Percentiles rank a stretch among this genome's conserved stretches.
Evolutionary conservation across 2,329 filamentous ascomycete genomes (phyloP).

Genomic region (Phialophora verrucosa): DNA sequence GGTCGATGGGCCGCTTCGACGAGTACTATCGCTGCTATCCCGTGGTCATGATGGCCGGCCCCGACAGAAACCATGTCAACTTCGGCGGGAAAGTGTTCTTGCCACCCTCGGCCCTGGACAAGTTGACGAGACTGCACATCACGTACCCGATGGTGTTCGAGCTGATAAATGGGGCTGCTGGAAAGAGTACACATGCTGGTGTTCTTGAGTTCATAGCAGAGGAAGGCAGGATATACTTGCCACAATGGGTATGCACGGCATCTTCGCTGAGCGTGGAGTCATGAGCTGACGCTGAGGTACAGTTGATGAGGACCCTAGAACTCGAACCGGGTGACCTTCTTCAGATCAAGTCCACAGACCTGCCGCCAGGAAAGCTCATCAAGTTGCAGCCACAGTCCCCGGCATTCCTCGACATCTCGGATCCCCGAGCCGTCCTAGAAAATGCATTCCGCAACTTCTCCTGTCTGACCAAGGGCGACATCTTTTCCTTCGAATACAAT

Average conservation of each 20-base stretch:
- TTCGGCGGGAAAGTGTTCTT: conserved; percentile 98
- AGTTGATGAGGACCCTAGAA: conserved; percentile 92
- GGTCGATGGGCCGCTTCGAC: conserved; percentile 79
- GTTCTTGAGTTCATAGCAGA: conserved; percentile 97
- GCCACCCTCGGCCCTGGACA: conserved; percentile 94
- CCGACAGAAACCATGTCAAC: conserved; percentile 87
- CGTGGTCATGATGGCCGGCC: conserved; percentile 88
- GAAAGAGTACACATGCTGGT: conserved; percentile 85
- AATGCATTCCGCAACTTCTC: conserved; percentile 96
- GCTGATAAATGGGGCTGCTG: conserved; percentile 83
- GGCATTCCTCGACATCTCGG: conserved; percentile 93
- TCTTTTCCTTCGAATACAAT: conserved; percentile 97
- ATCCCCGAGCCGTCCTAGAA: conserved; percentile 95
- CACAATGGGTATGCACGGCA: conserved; percentile 75
- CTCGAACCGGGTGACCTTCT: conserved; percentile 93
- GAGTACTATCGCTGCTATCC: conserved; percentile 99
- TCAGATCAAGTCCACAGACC: conserved; percentile 91
- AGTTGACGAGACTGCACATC: conserved; percentile 92
- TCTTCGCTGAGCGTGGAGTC: background rate
- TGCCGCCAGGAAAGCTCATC: conserved; percentile 88
- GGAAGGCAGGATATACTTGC: conserved; percentile 93
- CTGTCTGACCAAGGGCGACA: conserved; percentile 87
- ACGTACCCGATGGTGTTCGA: conserved; percentile 98
- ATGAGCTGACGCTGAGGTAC: conserved; percentile 25
- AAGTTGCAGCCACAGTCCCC: conserved; percentile 95